phyloP scores from a whole-genome alignment of 305 asterid species.

The Rubia occidens region DNA sequence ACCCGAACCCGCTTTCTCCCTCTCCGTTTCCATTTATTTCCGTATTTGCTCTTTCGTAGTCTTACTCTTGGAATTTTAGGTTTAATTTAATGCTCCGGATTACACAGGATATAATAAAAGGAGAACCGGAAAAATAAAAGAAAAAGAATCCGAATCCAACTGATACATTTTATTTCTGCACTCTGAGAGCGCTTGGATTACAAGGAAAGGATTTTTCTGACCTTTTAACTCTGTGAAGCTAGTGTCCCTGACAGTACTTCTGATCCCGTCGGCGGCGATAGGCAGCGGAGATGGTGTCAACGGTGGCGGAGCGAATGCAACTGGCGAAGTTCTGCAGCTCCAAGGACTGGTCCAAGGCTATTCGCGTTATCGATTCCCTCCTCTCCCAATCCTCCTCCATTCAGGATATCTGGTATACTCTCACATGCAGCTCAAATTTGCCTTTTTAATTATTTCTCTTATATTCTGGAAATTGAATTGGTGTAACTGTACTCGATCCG shows the following conservation, averaged over 20 bases:
- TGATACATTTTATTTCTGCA: background rate
- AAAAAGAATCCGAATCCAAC: too few relatives aligned
- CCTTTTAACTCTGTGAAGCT: background rate
- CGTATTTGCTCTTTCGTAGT: too few relatives aligned
- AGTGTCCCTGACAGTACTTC: slow-evolving; percentile 9
- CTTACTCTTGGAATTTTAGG: too few relatives aligned
- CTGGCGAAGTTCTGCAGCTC: slow-evolving; percentile 82
- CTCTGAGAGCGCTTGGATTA: slow-evolving; percentile 12
- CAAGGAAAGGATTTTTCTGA: slow-evolving; percentile 6
- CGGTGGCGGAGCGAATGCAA: slow-evolving; percentile 58
- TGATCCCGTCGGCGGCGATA: slow-evolving; percentile 23
- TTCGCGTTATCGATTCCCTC: slow-evolving; percentile 82
- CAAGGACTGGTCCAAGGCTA: slow-evolving; percentile 97
- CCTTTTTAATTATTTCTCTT: slow-evolving; percentile 1
- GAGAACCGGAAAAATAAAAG: too few relatives aligned
- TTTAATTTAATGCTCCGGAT: too few relatives aligned
- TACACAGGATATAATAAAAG: too few relatives aligned
- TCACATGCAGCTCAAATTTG: background rate
- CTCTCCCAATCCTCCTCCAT: slow-evolving; percentile 50
- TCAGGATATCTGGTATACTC: slow-evolving; percentile 76
- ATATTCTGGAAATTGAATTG: background rate
- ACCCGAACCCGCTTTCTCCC: too few relatives aligned
- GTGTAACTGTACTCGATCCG: slow-evolving; percentile 24
- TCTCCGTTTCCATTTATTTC: too few relatives aligned
- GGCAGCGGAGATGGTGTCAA: slow-evolving; percentile 45